Conservation (phyloP, 2,329 filamentous ascomycete genomes). For the Colletotrichum neosansevieriae region DNA sequence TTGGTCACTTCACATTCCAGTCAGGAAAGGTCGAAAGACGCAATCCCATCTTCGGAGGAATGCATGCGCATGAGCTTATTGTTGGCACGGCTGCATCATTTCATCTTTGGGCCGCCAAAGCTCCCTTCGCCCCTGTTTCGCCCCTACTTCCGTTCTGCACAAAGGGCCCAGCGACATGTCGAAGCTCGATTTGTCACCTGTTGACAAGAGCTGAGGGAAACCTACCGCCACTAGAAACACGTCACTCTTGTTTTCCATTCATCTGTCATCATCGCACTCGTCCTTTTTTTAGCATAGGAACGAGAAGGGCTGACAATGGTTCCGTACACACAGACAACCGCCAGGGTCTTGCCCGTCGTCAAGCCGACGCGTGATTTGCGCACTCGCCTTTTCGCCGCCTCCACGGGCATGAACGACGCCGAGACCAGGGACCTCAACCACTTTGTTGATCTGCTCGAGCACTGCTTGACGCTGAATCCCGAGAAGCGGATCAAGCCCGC, state of each 20-base stretch:
- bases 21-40: conserved; percentile 6
- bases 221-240: neutral
- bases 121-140: conserved; percentile 7
- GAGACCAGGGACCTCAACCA: conserved; percentile 83
- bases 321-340: conserved; percentile 65
- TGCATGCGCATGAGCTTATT: conserved; percentile 15
- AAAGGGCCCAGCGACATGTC: conserved; percentile 15
- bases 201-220: conserved; percentile 9
- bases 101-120: conserved; percentile 14
- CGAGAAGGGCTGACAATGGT: conserved; percentile 36
- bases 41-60: conserved; percentile 24
- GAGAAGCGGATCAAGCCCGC: conserved; percentile 90
- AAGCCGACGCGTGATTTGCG: conserved; percentile 87
- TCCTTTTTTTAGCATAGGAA: too few relatives aligned
- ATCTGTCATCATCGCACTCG: neutral
- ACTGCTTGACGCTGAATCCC: conserved; percentile 89
- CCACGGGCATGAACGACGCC: conserved; percentile 77
- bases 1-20: neutral
- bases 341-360: conserved; percentile 75
- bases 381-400: conserved; percentile 80
- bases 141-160: conserved; percentile 14
- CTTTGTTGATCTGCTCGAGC: conserved; percentile 89
- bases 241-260: neutral
- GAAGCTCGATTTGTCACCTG: conserved; percentile 20
- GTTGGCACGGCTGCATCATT: conserved; percentile 21